Evolutionary conservation across 257 asterid species (phyloP).

Genomic region (Anisodus acutangulus): DNA sequence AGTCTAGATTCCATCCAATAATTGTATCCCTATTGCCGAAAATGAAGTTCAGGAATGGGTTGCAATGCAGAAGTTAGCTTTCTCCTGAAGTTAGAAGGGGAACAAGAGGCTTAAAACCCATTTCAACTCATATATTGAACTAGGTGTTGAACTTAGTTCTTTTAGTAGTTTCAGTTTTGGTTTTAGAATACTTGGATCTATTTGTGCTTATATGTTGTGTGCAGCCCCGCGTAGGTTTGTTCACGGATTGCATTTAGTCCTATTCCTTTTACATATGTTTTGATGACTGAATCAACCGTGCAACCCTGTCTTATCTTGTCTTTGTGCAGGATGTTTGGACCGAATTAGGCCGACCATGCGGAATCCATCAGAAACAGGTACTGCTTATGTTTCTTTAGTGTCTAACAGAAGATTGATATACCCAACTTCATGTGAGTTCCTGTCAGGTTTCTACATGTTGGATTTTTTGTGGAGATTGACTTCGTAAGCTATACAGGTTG

Average conservation of each 20-base stretch:
- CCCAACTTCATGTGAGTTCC: neutral
- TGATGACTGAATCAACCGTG: neutral
- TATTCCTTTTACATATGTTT: neutral
- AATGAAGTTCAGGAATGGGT: neutral
- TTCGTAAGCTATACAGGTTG: constrained; percentile 53
- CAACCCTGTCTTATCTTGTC: constrained; percentile 5
- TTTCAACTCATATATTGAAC: neutral
- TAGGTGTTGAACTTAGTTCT: neutral
- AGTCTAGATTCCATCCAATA: neutral
- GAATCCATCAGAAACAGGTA: constrained; percentile 79
- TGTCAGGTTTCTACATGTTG: neutral
- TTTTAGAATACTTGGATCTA: neutral
- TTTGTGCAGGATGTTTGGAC: constrained; percentile 75
- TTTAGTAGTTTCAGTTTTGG: neutral
- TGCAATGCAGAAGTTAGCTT: neutral
- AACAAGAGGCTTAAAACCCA: neutral
- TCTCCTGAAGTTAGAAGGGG: neutral
- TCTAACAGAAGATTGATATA: neutral
- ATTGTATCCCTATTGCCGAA: neutral
- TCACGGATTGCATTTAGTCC: neutral
- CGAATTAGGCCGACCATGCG: constrained; percentile 80
- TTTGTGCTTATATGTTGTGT: neutral
- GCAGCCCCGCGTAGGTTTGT: neutral
- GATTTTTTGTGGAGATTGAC: constrained; percentile 23
- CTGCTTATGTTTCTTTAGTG: neutral